phyloP scores from a whole-genome alignment of 1,139 yeast genomes.

The Kurtzmaniella quercitrusa region DNA sequence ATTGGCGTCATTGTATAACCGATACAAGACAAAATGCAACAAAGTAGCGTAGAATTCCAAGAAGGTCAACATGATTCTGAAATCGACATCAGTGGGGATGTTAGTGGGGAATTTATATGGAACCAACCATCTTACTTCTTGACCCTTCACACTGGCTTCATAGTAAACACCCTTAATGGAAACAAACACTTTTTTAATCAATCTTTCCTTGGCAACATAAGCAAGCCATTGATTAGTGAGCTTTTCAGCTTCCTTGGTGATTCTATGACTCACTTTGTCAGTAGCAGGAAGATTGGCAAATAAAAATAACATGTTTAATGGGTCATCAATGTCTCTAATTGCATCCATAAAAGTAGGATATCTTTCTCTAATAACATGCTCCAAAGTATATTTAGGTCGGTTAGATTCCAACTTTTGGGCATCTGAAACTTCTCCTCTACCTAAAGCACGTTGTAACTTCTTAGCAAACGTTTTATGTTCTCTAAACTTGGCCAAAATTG shows the following conservation, averaged over 20 bases:
- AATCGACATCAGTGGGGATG: slow-evolving; percentile 91
- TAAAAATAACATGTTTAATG: slow-evolving; percentile 88
- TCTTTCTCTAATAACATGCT: slow-evolving; percentile 88
- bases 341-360: slow-evolving; percentile 95
- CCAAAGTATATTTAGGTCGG: slow-evolving; percentile 82
- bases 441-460: slow-evolving; percentile 84
- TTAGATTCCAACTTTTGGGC: slow-evolving; percentile 82
- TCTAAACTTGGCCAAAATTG: slow-evolving; percentile 85
- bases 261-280: slow-evolving; percentile 69
- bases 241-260: slow-evolving; percentile 81
- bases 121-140: slow-evolving; percentile 91
- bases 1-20: slow-evolving; percentile 79
- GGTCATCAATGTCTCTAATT: slow-evolving; percentile 89
- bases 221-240: slow-evolving; percentile 96
- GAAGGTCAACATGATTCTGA: slow-evolving; percentile 94
- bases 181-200: slow-evolving; percentile 85
- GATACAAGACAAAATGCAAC: slow-evolving; percentile 79
- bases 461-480: slow-evolving; percentile 93
- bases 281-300: slow-evolving; percentile 96
- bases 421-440: slow-evolving; percentile 85
- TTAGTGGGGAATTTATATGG: slow-evolving; percentile 97
- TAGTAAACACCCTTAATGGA: slow-evolving; percentile 97
- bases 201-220: slow-evolving; percentile 78
- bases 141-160: slow-evolving; percentile 86
- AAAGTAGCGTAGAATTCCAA: slow-evolving; percentile 92